Conservation (phyloP, 2,329 filamentous ascomycete genomes). For the Dryadomyces quercivorus region DNA sequence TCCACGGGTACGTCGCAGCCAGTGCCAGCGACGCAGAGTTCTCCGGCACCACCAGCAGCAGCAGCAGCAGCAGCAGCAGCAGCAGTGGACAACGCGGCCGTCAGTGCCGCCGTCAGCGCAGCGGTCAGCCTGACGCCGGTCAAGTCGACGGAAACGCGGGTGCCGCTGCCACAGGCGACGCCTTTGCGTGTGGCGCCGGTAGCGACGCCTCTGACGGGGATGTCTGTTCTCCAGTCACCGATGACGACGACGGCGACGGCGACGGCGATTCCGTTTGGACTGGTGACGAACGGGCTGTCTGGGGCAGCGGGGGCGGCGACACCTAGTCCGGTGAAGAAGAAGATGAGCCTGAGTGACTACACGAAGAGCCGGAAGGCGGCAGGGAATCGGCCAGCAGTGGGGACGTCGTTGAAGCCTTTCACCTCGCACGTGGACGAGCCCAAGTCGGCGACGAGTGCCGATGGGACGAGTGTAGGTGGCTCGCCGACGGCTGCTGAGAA, state of each 20-base stretch:
- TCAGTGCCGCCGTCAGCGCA: neutral
- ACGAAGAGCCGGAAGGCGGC: slow-evolving; percentile 45
- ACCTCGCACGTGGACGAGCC: slow-evolving; percentile 25
- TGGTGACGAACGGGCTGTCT: slow-evolving; percentile 23
- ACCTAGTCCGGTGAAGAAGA: slow-evolving; percentile 54
- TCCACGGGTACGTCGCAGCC: neutral
- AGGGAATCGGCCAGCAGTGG: slow-evolving; percentile 25
- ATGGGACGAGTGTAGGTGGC: slow-evolving; percentile 4
- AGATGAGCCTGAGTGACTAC: slow-evolving; percentile 55
- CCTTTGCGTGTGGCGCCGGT: slow-evolving; percentile 21
- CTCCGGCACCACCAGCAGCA: neutral
- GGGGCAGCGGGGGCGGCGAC: slow-evolving; percentile 30
- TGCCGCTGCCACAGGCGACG: slow-evolving; percentile 46
- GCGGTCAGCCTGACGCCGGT: slow-evolving; percentile 14
- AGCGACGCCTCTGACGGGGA: slow-evolving; percentile 33
- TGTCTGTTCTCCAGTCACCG: slow-evolving; percentile 36
- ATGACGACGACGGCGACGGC: slow-evolving; percentile 26
- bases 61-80: neutral
- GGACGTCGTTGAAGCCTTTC: slow-evolving; percentile 24
- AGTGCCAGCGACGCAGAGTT: neutral
- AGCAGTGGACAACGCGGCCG: neutral
- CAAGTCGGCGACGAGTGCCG: slow-evolving; percentile 20
- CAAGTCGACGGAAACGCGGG: slow-evolving; percentile 33
- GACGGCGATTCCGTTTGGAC: slow-evolving; percentile 28
- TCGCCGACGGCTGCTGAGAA: slow-evolving; percentile 9